phyloP scores from a whole-genome alignment of 2,329 filamentous ascomycete species.

The Alternaria ventricosa region DNA sequence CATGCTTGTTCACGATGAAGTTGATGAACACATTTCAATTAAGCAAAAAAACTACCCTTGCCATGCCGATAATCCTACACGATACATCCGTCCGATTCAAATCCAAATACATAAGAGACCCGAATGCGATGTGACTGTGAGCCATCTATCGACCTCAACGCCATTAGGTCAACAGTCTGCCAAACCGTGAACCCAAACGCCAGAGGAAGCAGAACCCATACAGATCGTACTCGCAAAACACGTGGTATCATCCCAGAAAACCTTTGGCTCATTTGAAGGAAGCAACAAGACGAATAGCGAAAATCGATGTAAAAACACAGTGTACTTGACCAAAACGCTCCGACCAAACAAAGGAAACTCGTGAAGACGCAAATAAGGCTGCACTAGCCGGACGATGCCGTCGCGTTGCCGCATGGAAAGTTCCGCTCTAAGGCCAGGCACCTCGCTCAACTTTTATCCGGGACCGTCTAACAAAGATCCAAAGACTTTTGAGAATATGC shows the following conservation, averaged over 20 bases:
- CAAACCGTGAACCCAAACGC: slow-evolving; percentile 30
- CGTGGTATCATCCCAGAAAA: slow-evolving; percentile 44
- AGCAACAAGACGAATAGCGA: slow-evolving; percentile 18
- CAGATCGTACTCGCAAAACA: slow-evolving; percentile 29
- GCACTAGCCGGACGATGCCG: slow-evolving; percentile 10
- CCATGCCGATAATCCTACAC: slow-evolving; percentile 29
- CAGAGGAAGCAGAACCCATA: slow-evolving; percentile 26
- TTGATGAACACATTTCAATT: slow-evolving; percentile 13
- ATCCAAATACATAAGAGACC: slow-evolving; percentile 5
- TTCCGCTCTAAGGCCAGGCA: slow-evolving; percentile 1
- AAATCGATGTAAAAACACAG: slow-evolving; percentile 8
- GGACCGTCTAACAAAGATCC: slow-evolving; percentile 21
- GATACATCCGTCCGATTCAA: background rate
- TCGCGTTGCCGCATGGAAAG: slow-evolving; percentile 12
- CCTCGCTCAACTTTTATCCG: slow-evolving; percentile 28
- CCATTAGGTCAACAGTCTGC: slow-evolving; percentile 18
- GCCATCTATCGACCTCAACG: slow-evolving; percentile 23
- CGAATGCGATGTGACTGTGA: slow-evolving; percentile 14
- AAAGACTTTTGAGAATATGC: slow-evolving; percentile 36
- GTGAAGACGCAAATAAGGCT: slow-evolving; percentile 2
- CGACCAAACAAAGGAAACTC: slow-evolving; percentile 13
- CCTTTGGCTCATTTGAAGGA: slow-evolving; percentile 13
- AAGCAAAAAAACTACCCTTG: slow-evolving; percentile 10
- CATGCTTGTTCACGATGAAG: background rate
- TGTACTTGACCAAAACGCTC: slow-evolving; percentile 6